These are phyloP conservation scores for Isabelozyma pseudorhagii DNA, from an alignment of 805 yeast species.

Conservation along the genomic window DNA sequence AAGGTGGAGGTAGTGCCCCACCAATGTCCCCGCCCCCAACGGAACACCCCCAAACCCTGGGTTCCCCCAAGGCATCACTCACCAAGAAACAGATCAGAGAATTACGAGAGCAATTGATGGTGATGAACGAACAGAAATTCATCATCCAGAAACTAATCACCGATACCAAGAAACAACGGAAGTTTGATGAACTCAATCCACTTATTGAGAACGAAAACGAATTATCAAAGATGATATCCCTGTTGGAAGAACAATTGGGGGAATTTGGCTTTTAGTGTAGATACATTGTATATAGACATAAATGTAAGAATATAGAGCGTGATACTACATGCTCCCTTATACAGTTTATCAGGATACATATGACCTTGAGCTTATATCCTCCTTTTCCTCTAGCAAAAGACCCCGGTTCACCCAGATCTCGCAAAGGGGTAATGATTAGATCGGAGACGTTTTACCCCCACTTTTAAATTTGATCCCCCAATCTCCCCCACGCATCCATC, in stretches of 20 bases:
- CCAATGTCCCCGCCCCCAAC: background rate
- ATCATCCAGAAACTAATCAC: conserved; percentile 64
- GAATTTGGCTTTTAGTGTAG: conserved; percentile 35
- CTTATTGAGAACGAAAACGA: conserved; percentile 59
- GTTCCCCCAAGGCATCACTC: conserved; percentile 21
- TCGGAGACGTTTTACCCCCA: background rate
- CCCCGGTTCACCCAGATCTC: too few species aligned
- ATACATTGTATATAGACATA: too few species aligned
- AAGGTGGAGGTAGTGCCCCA: background rate
- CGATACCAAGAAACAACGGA: conserved; percentile 60
- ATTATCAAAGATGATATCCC: conserved; percentile 45
- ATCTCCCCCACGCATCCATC: background rate
- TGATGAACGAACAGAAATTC: conserved; percentile 78
- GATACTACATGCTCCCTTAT: too few species aligned
- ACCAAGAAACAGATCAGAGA: conserved; percentile 55
- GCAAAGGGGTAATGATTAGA: too few species aligned
- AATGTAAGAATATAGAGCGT: too few species aligned
- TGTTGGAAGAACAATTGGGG: conserved; percentile 52
- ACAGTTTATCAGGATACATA: background rate
- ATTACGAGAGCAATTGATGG: conserved; percentile 75
- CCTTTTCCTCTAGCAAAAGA: too few species aligned
- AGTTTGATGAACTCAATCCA: conserved; percentile 71
- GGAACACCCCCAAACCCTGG: background rate
- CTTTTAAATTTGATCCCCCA: background rate
- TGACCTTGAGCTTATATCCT: too few species aligned